Conservation (phyloP, 164 flowering plant genomes). For the Berberis thunbergii region DNA sequence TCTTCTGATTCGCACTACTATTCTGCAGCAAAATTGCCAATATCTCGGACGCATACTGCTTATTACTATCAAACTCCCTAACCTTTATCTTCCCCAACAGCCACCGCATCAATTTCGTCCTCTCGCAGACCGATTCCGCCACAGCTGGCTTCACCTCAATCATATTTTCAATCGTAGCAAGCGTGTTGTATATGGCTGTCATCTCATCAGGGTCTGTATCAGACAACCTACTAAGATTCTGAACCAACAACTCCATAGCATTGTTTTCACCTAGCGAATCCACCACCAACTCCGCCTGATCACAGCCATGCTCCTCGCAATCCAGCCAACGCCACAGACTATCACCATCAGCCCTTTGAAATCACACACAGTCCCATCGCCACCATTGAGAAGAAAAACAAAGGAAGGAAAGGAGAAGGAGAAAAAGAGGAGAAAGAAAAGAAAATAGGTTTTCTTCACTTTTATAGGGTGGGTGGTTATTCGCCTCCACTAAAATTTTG, state of each 20-base stretch:
- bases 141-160: slow-evolving; percentile 86
- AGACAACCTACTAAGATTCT: slow-evolving; percentile 52
- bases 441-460: too few relatives aligned
- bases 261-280: slow-evolving; percentile 71
- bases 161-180: slow-evolving; percentile 76
- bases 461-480: too few relatives aligned
- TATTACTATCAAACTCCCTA: slow-evolving; percentile 83
- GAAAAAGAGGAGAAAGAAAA: too few relatives aligned
- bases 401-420: too few relatives aligned
- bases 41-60: slow-evolving; percentile 95
- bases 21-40: slow-evolving; percentile 88
- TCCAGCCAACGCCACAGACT: too few relatives aligned
- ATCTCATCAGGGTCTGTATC: slow-evolving; percentile 74
- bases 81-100: slow-evolving; percentile 63
- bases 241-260: slow-evolving; percentile 66
- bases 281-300: too few relatives aligned
- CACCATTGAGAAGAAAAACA: too few relatives aligned
- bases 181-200: slow-evolving; percentile 58
- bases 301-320: too few relatives aligned
- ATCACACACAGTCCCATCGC: too few relatives aligned
- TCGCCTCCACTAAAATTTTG: too few relatives aligned
- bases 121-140: slow-evolving; percentile 86
- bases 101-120: slow-evolving; percentile 82
- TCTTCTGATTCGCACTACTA: slow-evolving; percentile 72
- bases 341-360: too few relatives aligned